Evolutionary conservation across 805 yeast species (phyloP).

Genomic region (Sugiyamaella smithiae): DNA sequence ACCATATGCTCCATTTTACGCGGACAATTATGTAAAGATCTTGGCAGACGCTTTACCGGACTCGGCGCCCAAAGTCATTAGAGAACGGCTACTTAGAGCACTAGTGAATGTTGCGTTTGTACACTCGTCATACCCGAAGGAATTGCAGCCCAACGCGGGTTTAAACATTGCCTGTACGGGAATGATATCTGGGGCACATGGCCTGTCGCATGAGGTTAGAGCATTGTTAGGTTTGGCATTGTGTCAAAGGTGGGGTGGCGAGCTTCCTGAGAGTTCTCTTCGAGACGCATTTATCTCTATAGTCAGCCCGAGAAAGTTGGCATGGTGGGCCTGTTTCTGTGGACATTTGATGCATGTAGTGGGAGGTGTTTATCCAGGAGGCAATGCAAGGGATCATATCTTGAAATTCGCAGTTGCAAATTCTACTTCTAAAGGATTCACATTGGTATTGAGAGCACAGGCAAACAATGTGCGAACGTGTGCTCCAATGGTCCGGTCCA

Average conservation of each 20-base stretch:
- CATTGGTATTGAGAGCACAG: constrained; percentile 25
- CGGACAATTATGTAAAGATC: constrained; percentile 53
- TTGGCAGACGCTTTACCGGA: constrained; percentile 58
- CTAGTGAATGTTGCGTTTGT: constrained; percentile 71
- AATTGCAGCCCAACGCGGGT: constrained; percentile 71
- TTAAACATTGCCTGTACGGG: constrained; percentile 72
- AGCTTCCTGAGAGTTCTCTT: constrained; percentile 50
- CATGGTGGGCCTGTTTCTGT: constrained; percentile 71
- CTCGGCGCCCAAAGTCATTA: constrained; percentile 56
- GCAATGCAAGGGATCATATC: constrained; percentile 56
- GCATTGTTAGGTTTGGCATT: constrained; percentile 71
- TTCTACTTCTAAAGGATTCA: constrained; percentile 22
- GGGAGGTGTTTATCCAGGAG: constrained; percentile 81
- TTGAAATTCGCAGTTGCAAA: constrained; percentile 23
- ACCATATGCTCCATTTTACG: constrained; percentile 68
- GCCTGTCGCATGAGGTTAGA: constrained; percentile 66
- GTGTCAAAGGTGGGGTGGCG: constrained; percentile 83
- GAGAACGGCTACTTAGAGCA: constrained; percentile 62
- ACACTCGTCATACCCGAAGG: constrained; percentile 74
- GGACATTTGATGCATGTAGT: constrained; percentile 75
- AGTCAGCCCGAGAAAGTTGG: constrained; percentile 40
- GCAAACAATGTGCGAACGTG: constrained; percentile 22
- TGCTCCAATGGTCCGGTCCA: constrained; percentile 41
- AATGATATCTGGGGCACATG: constrained; percentile 71
- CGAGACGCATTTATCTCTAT: constrained; percentile 34